Evolutionary conservation across 352 stramenopile genomes (phyloP), one percentile per base, ranked within the genome.

Genomic region (Phytophthora palmivora): DNA sequence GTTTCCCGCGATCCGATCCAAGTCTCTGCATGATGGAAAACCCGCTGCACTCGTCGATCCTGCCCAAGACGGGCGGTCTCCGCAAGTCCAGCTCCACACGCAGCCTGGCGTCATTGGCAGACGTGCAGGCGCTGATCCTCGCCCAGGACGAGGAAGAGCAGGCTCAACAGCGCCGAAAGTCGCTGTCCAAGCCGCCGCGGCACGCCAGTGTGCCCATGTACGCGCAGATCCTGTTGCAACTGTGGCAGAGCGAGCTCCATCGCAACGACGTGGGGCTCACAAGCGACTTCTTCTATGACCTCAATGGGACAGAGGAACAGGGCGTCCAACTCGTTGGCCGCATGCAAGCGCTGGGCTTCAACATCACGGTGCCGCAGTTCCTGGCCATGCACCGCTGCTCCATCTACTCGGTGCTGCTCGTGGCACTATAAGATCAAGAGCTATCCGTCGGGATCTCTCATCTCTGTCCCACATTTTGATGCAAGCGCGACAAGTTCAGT

Each of bases 381-480:
- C 66, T 89, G 42, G 56, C 73, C 19, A 69, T 92, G 57, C 75
- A 70, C 37, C 79, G 81, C 19, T 91, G 83, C 76, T 88, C 77
- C 43, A 86, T 92, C 70, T 92, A 91, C 70, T 80, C 72, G 16
- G 71, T 92, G 57, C 57, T 92, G 24, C 44, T 88, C 1, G 70
- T 82, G 22, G 80, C 78, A 44, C 64, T 92, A n/a, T 87, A 58
- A 79, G n/a, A 19, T 28, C 24, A 28, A 28, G 24, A 28, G 19
- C 56, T 52, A 48, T 50, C 45, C 46, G 24, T 28, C 24, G 24
- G 24, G 39, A 53, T 54, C 30, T 24, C n/a, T 43, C 38, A 28
- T 61, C 19, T 26, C 32, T 21, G 28, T 47, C 47, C 28, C 50
- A 56, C 33, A 19, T 50, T 48, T 41, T 56, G 55, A 43, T 36